phyloP scores from a whole-genome alignment of 176 grass and related monocot species.

The Lolium multiflorum region DNA sequence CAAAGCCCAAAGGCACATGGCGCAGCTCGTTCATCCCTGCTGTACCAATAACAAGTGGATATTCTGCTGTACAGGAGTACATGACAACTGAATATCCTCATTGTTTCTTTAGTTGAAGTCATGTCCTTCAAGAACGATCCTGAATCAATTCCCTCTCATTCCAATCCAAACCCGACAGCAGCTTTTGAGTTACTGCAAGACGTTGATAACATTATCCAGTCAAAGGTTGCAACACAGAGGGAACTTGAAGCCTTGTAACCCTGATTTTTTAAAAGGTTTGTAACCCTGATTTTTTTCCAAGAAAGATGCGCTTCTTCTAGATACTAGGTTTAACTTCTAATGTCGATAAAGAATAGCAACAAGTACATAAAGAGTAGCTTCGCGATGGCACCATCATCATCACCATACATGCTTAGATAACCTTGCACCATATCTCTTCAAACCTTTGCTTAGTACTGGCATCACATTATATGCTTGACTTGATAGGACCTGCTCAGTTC shows the following conservation, averaged over 20 bases:
- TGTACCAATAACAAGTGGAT: not conserved
- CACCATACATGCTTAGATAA: not conserved
- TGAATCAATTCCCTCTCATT: conserved; percentile 4
- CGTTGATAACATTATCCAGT: not conserved
- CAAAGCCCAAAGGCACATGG: not conserved
- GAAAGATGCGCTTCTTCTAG: not conserved
- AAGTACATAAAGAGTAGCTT: conserved; percentile 24
- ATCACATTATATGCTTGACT: conserved; percentile 94
- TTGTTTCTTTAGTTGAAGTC: conserved; percentile 11
- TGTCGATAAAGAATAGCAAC: conserved; percentile 18
- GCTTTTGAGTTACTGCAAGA: not conserved
- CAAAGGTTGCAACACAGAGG: not conserved
- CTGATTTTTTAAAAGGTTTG: too few species aligned
- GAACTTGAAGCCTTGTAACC: not conserved
- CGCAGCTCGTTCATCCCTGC: not conserved
- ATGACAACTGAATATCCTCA: not conserved
- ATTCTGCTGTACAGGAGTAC: not conserved
- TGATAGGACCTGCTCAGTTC: conserved; percentile 94
- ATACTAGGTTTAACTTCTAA: conserved; percentile 9
- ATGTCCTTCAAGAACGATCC: not conserved
- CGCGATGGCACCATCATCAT: conserved; percentile 27
- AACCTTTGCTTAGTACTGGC: conserved; percentile 95
- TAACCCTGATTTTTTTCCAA: not conserved
- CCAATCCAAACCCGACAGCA: not conserved
- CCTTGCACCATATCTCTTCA: conserved; percentile 93